Evolutionary conservation across 331 rosid species (phyloP).

Genomic region (Rhamnella rubrinervis): DNA sequence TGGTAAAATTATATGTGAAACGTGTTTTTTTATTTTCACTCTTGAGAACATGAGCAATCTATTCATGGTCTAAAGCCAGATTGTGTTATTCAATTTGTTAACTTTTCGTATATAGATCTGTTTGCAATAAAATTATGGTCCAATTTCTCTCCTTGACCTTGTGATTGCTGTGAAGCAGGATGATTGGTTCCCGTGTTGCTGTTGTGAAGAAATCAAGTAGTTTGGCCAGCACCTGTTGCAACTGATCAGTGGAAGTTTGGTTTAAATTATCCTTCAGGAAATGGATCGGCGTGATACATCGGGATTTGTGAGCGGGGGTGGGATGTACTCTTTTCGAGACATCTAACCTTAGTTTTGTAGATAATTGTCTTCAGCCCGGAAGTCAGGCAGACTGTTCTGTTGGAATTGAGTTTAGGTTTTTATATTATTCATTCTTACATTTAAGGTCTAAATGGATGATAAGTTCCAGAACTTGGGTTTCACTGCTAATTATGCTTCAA

Average conservation of each 20-base stretch:
- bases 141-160: constrained; percentile 25
- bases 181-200: constrained; percentile 34
- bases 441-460: constrained; percentile 52
- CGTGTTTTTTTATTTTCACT: no score
- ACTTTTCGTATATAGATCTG: neutral
- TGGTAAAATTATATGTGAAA: no score
- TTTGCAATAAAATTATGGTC: neutral
- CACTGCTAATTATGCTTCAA: constrained; percentile 51
- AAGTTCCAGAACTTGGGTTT: constrained; percentile 63
- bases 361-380: constrained; percentile 38
- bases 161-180: constrained; percentile 47
- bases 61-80: neutral
- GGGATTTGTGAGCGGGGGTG: constrained; percentile 99
- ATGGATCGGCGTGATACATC: constrained; percentile 99
- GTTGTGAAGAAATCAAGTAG: constrained; percentile 36
- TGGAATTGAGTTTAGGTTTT: constrained; percentile 45
- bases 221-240: constrained; percentile 38
- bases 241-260: constrained; percentile 36
- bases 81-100: neutral
- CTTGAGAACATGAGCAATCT: neutral
- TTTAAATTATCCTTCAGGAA: constrained; percentile 33
- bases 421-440: constrained; percentile 27
- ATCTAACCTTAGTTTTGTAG: constrained; percentile 63
- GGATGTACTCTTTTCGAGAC: constrained; percentile 37
- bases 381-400: constrained; percentile 57